Evolutionary conservation across 1,284 basidiomycete species (phyloP), one percentile per base, ranked within the genome.

Genomic region (Pisolithus thermaeus): DNA sequence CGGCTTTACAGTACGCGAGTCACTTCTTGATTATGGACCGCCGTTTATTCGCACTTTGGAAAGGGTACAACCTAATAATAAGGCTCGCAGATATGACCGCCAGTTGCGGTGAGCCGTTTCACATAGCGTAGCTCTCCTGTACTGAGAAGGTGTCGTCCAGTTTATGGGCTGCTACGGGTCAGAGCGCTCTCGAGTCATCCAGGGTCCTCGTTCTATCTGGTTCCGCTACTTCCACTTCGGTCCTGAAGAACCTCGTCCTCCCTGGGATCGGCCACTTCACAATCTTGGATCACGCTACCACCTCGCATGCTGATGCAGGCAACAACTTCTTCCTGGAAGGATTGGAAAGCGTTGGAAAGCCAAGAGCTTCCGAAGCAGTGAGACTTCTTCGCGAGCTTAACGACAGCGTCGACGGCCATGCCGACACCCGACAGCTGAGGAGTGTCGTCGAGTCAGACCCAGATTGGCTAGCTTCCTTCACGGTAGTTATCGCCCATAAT

Each of bases 311-410:
- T 47, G 95, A 99, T 62, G 83, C 92, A 0, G 93, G 93, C 0
- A 91, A 93, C 74, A 98, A 98, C 75, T 98, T 98, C 75, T 99
- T 99, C 73, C 76, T 99, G 23, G 82, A 91, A 49, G 84, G 81
- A 0, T 75, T 77, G 0, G 73, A 80, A 23, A 90, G 87, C 58
- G 76, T 97, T 49, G 93, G 91, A 8, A 87, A 85, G 65, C 76
- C 77, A 47, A 84, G 92, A 43, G 93, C 94, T 0, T 67, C 80
- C 51, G 91, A 97, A 66, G 85, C 86, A 4, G 88, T 90, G 16
- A 77, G 81, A 48, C 78, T 90, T 42, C 76, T 99, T 4, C 67
- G 73, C 14, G 96, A 98, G 71, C 79, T 99, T 50, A 99, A 98
- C 68, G 87, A 92, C 3, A 78, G 83, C 51, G 95, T 97, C 3